Evolutionary conservation across 202 grass and related monocot species (phyloP), one percentile per base, ranked within the genome.

Genomic region (Panicum virgatum): DNA sequence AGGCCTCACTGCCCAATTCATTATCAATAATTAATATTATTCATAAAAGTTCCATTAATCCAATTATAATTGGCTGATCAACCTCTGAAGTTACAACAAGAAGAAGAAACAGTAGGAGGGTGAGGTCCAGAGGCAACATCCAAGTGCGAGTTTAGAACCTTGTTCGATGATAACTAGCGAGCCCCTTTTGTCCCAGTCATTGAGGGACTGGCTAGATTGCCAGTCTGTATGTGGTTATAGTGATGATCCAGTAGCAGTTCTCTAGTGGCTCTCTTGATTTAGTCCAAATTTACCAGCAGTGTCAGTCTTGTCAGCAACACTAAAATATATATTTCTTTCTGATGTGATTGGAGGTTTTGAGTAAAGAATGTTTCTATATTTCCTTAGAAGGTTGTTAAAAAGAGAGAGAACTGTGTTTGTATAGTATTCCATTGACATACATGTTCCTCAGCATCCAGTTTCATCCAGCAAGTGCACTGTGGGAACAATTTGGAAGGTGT

Each of bases 321-420:
- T 29, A 29, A 62, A 71, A 18, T 71, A 47, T 15, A 29, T 46
- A 16, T 18, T 30, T 32, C 26, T 72, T 34, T 52, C 18, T n/a
- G 30, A 72, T 72, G 16, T 72, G 69, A 20, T 34, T n/a, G 15
- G 69, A 72, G 69, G 46, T 51, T 72, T 72, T 52, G 16, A 72
- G 69, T 72, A 72, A 32, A 19, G 29, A 72, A 52, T 13, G 9
- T 72, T 72, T 46, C 45, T 72, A 34, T 72, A 32, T 51, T 72
- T 51, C 45, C 44, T 48, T 48, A 25, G 14, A 48, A 30, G 25
- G 69, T 34, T 47, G 26, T 72, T 51, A 34, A 32, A 43, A 67
- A 26, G 7, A 46, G 12, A 54, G 19, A 26, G 22, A 12, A 26
- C 9, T 59, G 19, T 51, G 68, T 50, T 47, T 50, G 7, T 72